Percentiles rank a stretch among this genome's conserved stretches.
Conservation (phyloP, 2,329 filamentous ascomycete genomes). For the Fusarium coicis region DNA sequence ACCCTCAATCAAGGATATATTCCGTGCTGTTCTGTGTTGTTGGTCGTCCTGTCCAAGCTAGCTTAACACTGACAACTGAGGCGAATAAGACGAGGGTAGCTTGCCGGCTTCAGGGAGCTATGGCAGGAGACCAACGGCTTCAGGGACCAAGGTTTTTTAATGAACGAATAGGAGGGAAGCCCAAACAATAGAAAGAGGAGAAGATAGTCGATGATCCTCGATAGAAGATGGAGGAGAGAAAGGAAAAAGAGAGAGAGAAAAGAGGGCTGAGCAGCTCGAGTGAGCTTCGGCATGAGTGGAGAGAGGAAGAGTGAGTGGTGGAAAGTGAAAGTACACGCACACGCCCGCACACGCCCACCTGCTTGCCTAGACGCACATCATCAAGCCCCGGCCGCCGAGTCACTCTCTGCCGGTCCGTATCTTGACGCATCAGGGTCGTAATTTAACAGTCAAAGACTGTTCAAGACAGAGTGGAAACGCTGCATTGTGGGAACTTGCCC, state of each 20-base stretch:
- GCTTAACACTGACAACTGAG: conserved; percentile 20
- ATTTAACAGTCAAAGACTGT: conserved; percentile 18
- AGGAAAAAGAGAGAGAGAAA: conserved; percentile 19
- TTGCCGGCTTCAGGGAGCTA: conserved; percentile 29
- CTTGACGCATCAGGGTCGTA: conserved; percentile 25
- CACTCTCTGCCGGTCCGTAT: conserved; percentile 31
- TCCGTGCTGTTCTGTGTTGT: conserved; percentile 6
- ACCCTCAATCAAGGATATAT: conserved; percentile 9
- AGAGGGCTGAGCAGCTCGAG: conserved; percentile 37
- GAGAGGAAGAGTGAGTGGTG: conserved; percentile 31
- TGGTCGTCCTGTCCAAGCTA: conserved; percentile 4
- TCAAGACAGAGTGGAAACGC: conserved; percentile 21
- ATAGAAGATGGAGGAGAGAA: conserved; percentile 33
- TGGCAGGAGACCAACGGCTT: conserved; percentile 31
- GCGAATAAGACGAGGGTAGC: conserved; percentile 25
- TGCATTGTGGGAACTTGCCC: conserved; percentile 23
- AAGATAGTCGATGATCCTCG: conserved; percentile 23
- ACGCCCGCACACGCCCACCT: conserved; percentile 40
- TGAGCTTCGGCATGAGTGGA: conserved; percentile 36
- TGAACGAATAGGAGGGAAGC: conserved; percentile 31
- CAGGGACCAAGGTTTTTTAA: conserved; percentile 20
- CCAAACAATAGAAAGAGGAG: conserved; percentile 17
- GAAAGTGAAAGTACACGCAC: conserved; percentile 37
- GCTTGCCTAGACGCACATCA: conserved; percentile 44
- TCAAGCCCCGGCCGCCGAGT: conserved; percentile 43